Percentiles rank a stretch among this genome's conserved stretches.
These are phyloP conservation scores for Solanum neorickii DNA, from an alignment of 257 asterid species.

Conservation along the genomic window DNA sequence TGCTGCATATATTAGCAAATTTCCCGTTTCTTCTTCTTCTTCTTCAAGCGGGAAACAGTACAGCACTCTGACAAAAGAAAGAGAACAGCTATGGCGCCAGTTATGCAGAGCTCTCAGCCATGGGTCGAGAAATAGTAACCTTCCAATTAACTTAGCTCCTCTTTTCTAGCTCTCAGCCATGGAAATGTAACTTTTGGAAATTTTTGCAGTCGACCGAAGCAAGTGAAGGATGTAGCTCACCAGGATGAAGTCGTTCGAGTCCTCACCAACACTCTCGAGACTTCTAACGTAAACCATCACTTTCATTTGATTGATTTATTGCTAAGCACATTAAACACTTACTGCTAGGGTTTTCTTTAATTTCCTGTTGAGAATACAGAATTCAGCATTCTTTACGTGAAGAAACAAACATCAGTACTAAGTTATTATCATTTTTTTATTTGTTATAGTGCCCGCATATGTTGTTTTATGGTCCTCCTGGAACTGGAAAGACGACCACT, in stretches of 20 bases:
- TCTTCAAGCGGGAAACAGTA: neutral
- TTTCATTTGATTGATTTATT: neutral
- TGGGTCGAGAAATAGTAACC: slow-evolving; percentile 97
- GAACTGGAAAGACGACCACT: slow-evolving; percentile 93
- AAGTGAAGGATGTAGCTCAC: slow-evolving; percentile 96
- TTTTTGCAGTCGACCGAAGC: slow-evolving; percentile 74
- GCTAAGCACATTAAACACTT: neutral
- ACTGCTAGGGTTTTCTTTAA: neutral
- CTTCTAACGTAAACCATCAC: slow-evolving; percentile 49
- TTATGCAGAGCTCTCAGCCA: slow-evolving; percentile 81
- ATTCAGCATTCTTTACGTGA: neutral
- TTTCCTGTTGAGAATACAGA: neutral
- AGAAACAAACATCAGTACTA: neutral
- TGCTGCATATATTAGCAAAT: neutral
- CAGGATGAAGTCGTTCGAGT: slow-evolving; percentile 97
- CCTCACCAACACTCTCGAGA: slow-evolving; percentile 89
- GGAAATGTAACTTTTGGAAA: neutral
- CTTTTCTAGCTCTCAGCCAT: neutral
- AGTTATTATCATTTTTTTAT: neutral
- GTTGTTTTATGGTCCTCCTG: slow-evolving; percentile 97
- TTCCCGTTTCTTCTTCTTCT: neutral
- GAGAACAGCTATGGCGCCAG: slow-evolving; percentile 58
- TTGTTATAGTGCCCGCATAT: slow-evolving; percentile 77
- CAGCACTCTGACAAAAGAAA: neutral
- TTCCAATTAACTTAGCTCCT: neutral